Evolutionary conservation across 1,139 yeast species (phyloP).

Genomic region (Yamadazyma membranifaciens): DNA sequence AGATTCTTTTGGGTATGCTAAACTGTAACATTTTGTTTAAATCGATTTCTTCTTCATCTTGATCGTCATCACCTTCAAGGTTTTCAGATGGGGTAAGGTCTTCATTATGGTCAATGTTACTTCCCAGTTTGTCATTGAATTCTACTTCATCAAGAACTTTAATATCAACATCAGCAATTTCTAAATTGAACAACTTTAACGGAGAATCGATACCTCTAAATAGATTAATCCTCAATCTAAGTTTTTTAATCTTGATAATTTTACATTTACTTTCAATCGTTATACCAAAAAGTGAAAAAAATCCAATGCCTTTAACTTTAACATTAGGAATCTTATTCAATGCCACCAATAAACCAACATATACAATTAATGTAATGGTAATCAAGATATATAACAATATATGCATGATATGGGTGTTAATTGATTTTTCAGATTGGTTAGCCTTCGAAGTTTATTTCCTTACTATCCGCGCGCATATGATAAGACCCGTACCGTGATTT

Average conservation of each 20-base stretch:
- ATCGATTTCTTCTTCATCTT: conserved; percentile 5
- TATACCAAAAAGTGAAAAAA: conserved; percentile 33
- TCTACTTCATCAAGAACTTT: conserved; percentile 3
- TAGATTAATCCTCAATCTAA: conserved; percentile 28
- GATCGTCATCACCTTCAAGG: neutral
- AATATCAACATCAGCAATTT: conserved; percentile 27
- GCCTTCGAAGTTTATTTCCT: neutral
- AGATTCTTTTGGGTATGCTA: conserved; percentile 15
- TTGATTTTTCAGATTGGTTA: too few species aligned
- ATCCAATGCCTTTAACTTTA: conserved; percentile 35
- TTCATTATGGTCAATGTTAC: neutral
- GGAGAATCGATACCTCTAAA: conserved; percentile 26
- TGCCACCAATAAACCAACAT: conserved; percentile 19
- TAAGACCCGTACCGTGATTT: too few species aligned
- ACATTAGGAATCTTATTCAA: conserved; percentile 36
- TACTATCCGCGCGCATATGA: conserved; percentile 1
- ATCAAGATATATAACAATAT: conserved; percentile 1
- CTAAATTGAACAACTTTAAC: conserved; percentile 31
- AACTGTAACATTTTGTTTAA: conserved; percentile 9
- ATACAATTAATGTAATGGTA: conserved; percentile 6
- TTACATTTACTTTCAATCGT: conserved; percentile 20
- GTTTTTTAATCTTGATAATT: conserved; percentile 20
- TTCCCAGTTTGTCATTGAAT: neutral
- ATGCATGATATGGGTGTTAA: neutral
- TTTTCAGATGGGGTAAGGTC: neutral